Evolutionary conservation across 805 yeast species (phyloP).

Genomic region (Candida schatavii): DNA sequence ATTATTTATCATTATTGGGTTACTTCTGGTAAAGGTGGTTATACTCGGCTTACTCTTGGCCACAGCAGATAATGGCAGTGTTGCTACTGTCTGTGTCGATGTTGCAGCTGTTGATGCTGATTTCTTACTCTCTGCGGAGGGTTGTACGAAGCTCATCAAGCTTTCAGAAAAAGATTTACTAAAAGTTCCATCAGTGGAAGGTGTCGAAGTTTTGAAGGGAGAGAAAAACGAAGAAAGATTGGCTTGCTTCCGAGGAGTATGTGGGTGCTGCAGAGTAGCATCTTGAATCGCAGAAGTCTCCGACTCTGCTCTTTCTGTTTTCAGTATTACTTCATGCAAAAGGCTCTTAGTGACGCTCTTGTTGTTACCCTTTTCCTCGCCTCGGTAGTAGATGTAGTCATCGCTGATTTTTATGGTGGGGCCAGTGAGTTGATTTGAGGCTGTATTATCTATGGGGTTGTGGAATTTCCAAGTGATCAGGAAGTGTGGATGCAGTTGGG

Average conservation of each 20-base stretch:
- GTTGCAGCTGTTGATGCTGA: conserved; percentile 4
- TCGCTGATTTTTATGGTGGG: conserved; percentile 30
- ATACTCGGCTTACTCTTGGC: no score
- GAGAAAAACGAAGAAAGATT: conserved; percentile 21
- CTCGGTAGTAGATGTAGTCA: conserved; percentile 6
- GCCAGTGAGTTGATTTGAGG: conserved; percentile 13
- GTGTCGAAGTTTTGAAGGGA: conserved; percentile 10
- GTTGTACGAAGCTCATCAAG: conserved; percentile 21
- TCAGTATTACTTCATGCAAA: conserved; percentile 17
- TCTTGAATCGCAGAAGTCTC: background rate
- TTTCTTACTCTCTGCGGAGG: conserved; percentile 13
- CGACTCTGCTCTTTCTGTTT: conserved; percentile 7
- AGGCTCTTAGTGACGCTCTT: conserved; percentile 3
- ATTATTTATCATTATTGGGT: conserved; percentile 25
- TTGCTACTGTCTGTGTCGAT: background rate
- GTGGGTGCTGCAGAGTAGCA: no score
- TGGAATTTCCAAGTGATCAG: conserved; percentile 28
- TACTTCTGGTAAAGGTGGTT: conserved; percentile 1
- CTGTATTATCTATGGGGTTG: conserved; percentile 33
- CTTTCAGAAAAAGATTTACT: conserved; percentile 28
- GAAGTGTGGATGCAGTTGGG: background rate
- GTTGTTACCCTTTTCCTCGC: background rate
- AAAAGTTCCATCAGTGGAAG: background rate
- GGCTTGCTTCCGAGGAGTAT: conserved; percentile 6
- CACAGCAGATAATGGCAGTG: background rate